Evolutionary conservation across 2,329 filamentous ascomycete species (phyloP), one percentile per base, ranked within the genome.

Genomic region (Fusarium napiforme): DNA sequence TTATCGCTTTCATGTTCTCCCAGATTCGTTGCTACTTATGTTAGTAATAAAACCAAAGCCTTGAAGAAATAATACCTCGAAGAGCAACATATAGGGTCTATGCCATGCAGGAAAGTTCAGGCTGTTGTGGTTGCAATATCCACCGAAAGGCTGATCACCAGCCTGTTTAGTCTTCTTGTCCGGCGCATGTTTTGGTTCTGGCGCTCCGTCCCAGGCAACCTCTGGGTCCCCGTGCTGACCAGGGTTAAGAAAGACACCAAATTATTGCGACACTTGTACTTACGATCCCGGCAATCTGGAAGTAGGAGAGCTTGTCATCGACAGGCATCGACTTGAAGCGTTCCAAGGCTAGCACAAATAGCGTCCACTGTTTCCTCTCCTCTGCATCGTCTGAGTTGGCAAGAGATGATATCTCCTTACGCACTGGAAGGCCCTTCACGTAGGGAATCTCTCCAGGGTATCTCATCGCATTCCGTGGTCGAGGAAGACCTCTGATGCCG

Each of bases 101-200:
- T 74, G 68, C 71, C 72, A 74, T 7, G 64, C 58, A 1, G 67
- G 68, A 9, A 72, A 72, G 19, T 66, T 72, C 5, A 73, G 19
- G 10, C 34, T 47, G n/a, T 73, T 69, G 5, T 73, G 68, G 10
- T 63, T 62, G 3, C 64, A 74, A 9, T 72, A 74, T 5, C 64
- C 52, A 2, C 70, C 60, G 19, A 39, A 68, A 1, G 67, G 67
- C 9, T 72, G 50, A 9, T 39, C 49, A 2, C 67, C 63, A 34
- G 64, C 34, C 11, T 49, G 39, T 7, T 42, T 50, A 0, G 34
- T n/a, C 6, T 36, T 39, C 7, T 37, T 9, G 0, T 40, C 18
- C 0, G 58, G 52, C 2, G 40, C 64, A 9, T 53, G 40, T 23
- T 26, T 65, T 0, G 60, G 55, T 4, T 47, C 30, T 0, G 67